phyloP scores from a whole-genome alignment of 2,329 filamentous ascomycete species.

The Penicillium sp. region DNA sequence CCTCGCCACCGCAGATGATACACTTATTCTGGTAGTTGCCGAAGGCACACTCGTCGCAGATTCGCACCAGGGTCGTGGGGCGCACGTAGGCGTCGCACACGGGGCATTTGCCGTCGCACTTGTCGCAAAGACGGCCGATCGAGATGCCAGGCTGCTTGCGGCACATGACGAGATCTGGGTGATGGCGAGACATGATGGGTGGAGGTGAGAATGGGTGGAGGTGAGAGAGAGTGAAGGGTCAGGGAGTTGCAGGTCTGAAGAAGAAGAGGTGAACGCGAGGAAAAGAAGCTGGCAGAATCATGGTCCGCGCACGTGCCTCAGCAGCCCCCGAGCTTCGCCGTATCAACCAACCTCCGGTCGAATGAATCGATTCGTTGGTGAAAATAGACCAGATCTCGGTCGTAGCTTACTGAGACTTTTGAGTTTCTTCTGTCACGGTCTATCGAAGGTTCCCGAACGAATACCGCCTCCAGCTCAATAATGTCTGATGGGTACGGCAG shows the following conservation, averaged over 20 bases:
- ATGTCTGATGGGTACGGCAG: slow-evolving; percentile 29
- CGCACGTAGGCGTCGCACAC: slow-evolving; percentile 99
- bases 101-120: slow-evolving; percentile 99
- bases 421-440: neutral
- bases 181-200: slow-evolving; percentile 79
- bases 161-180: slow-evolving; percentile 99
- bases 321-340: neutral
- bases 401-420: neutral
- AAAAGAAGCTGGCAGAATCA: slow-evolving; percentile 35
- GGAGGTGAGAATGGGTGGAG: slow-evolving; percentile 22
- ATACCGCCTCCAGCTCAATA: slow-evolving; percentile 1
- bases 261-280: slow-evolving; percentile 6
- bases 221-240: neutral
- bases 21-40: slow-evolving; percentile 99
- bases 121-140: slow-evolving; percentile 98
- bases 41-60: slow-evolving; percentile 99
- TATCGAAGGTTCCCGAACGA: neutral
- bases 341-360: neutral
- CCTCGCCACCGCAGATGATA: slow-evolving; percentile 96
- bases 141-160: slow-evolving; percentile 97
- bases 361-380: neutral
- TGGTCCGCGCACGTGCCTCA: slow-evolving; percentile 33
- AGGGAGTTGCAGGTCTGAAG: neutral
- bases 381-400: neutral
- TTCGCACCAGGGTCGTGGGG: slow-evolving; percentile 92